phyloP scores from a whole-genome alignment of 108 stramenopile genomes.

The Cyclostephanos tholiformis region DNA sequence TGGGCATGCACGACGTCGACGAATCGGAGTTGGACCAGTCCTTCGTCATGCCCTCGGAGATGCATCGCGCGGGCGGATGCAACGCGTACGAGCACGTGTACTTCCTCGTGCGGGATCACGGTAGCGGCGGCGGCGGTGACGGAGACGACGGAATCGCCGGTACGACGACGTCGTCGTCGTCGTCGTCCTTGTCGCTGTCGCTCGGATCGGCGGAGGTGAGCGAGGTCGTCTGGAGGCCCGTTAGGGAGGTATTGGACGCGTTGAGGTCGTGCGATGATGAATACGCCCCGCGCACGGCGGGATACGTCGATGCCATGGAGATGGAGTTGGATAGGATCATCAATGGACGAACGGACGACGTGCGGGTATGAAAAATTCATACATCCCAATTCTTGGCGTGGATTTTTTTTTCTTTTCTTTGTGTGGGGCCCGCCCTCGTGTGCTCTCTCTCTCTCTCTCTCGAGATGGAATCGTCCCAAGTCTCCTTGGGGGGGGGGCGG shows the following conservation, averaged over 20 bases:
- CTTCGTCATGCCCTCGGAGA: slow-evolving; percentile 50
- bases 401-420: too few relatives aligned
- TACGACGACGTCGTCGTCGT: not conserved
- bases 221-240: slow-evolving; percentile 36
- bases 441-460: too few relatives aligned
- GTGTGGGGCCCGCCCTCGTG: too few relatives aligned
- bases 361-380: too few relatives aligned
- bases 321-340: slow-evolving; percentile 15
- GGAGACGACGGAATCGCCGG: not conserved
- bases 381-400: too few relatives aligned
- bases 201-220: slow-evolving; percentile 46
- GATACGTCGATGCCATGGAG: slow-evolving; percentile 38
- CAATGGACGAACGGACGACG: too few relatives aligned
- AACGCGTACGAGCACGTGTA: slow-evolving; percentile 58
- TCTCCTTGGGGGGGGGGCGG: too few relatives aligned
- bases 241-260: slow-evolving; percentile 22
- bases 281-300: slow-evolving; percentile 32
- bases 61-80: slow-evolving; percentile 39
- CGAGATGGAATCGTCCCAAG: too few relatives aligned
- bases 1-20: slow-evolving; percentile 23
- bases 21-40: slow-evolving; percentile 3
- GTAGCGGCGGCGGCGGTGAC: too few relatives aligned
- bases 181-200: slow-evolving; percentile 6
- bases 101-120: slow-evolving; percentile 22
- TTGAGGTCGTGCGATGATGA: slow-evolving; percentile 19